Conservation (phyloP, 495 filamentous ascomycete species). For the Penicillium ochrochloron region DNA sequence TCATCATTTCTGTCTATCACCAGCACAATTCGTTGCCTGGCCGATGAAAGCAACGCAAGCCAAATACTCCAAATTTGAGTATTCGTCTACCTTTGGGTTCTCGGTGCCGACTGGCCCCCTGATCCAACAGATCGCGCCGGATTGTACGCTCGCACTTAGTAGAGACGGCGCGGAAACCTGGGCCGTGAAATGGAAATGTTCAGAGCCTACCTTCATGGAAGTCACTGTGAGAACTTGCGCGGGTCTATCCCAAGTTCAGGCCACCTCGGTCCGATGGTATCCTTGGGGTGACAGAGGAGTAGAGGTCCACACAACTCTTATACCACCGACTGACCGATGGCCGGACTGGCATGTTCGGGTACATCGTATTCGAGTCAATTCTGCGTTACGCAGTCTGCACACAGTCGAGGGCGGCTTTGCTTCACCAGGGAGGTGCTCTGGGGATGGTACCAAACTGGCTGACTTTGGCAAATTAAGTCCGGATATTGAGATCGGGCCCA, state of each 20-base stretch:
- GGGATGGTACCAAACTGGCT: slow-evolving; percentile 10
- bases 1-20: slow-evolving; percentile 23
- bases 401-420: slow-evolving; percentile 27
- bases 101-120: slow-evolving; percentile 18
- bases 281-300: slow-evolving; percentile 19
- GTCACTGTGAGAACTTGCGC: neutral
- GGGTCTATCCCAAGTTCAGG: neutral
- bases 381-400: slow-evolving; percentile 15
- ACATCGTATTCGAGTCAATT: slow-evolving; percentile 17
- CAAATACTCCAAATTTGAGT: slow-evolving; percentile 75
- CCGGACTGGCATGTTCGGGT: slow-evolving; percentile 25
- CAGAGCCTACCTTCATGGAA: slow-evolving; percentile 8
- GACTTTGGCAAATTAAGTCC: neutral
- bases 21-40: slow-evolving; percentile 26
- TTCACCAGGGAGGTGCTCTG: slow-evolving; percentile 6
- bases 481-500: neutral
- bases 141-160: slow-evolving; percentile 18
- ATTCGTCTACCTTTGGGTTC: slow-evolving; percentile 69
- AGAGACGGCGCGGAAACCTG: slow-evolving; percentile 23
- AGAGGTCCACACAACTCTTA: slow-evolving; percentile 20
- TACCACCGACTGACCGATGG: slow-evolving; percentile 20
- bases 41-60: slow-evolving; percentile 75
- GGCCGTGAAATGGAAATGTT: slow-evolving; percentile 24
- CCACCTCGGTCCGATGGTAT: slow-evolving; percentile 14
- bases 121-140: slow-evolving; percentile 22